Evolutionary conservation across 129 eudicot species (phyloP).

Genomic region (Flaveria trinervia): DNA sequence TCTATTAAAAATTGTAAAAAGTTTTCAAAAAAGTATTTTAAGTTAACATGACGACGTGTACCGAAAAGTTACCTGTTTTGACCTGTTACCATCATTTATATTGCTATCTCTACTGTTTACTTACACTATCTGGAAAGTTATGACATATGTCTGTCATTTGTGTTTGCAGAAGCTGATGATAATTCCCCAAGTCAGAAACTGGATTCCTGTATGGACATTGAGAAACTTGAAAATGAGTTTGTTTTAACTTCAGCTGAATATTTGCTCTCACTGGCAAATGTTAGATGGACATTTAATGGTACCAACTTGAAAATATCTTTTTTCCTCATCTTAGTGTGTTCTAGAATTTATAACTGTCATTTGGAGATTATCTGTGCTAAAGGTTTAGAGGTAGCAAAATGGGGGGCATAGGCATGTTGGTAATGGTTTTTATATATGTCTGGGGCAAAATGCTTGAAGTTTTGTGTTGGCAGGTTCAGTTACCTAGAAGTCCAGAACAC

Average conservation of each 20-base stretch:
- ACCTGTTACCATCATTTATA: not conserved
- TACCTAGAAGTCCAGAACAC: not conserved
- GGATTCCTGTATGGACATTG: constrained; percentile 57
- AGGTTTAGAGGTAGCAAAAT: constrained; percentile 3
- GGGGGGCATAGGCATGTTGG: not conserved
- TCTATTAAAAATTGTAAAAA: not conserved
- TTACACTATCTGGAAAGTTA: not conserved
- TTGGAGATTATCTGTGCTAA: not conserved
- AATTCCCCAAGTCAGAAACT: constrained; percentile 44
- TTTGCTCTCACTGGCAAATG: constrained; percentile 69
- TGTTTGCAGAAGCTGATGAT: constrained; percentile 50
- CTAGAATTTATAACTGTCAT: not conserved
- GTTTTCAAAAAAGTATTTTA: not conserved
- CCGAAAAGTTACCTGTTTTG: not conserved
- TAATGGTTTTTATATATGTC: not conserved
- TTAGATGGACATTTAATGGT: constrained; percentile 82
- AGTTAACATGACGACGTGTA: not conserved
- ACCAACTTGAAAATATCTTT: constrained; percentile 20
- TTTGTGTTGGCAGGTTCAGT: not conserved
- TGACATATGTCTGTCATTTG: constrained; percentile 7
- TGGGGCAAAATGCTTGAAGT: not conserved
- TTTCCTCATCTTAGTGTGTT: not conserved
- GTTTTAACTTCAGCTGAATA: constrained; percentile 87
- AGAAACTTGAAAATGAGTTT: constrained; percentile 87
- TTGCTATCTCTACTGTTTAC: constrained; percentile 7